Conservation (phyloP, 495 filamentous ascomycete genomes). For the Sordaria brevicollis region DNA sequence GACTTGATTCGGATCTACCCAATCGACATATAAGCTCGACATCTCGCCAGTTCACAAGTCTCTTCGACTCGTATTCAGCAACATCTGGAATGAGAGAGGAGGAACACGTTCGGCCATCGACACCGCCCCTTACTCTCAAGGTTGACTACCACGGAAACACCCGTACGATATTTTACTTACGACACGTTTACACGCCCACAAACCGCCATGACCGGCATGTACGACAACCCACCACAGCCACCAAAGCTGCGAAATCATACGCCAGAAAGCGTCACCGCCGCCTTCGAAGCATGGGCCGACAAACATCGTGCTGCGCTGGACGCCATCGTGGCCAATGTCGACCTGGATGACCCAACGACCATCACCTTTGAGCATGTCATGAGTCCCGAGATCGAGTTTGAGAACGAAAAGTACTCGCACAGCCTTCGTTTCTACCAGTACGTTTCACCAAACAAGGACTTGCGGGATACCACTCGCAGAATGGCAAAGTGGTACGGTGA, state of each 20-base stretch:
- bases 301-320: constrained; percentile 61
- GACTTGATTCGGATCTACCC: neutral
- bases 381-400: constrained; percentile 54
- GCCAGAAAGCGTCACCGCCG: constrained; percentile 59
- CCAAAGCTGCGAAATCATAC: constrained; percentile 84
- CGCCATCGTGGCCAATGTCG: constrained; percentile 58
- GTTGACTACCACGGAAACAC: neutral
- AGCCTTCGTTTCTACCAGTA: constrained; percentile 74
- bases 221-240: constrained; percentile 66
- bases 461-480: constrained; percentile 54
- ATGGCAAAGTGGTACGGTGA: constrained; percentile 52
- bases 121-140: neutral
- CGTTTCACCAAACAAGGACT: constrained; percentile 55
- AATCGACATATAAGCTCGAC: neutral
- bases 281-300: constrained; percentile 65
- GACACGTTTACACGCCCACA: constrained; percentile 10
- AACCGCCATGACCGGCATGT: constrained; percentile 30
- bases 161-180: neutral
- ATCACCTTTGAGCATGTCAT: constrained; percentile 60
- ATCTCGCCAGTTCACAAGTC: neutral
- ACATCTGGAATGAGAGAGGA: neutral
- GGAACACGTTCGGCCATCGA: neutral
- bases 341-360: constrained; percentile 29
- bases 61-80: neutral
- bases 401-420: constrained; percentile 49